Evolutionary conservation across 768 basidiomycete genomes (phyloP).

Genomic region (Tulasnella sp.): DNA sequence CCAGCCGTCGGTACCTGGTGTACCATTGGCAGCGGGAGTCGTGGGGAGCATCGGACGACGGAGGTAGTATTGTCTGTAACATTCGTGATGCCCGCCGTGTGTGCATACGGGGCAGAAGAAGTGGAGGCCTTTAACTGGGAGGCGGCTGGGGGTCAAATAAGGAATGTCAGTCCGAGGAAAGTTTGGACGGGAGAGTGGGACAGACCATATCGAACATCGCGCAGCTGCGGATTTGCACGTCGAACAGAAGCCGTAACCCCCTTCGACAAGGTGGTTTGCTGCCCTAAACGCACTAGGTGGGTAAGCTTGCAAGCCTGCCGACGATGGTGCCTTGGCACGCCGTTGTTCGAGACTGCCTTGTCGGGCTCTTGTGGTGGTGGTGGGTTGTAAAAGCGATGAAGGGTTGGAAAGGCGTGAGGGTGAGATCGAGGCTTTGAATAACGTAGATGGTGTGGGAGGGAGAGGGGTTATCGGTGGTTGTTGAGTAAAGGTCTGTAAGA

Average conservation of each 20-base stretch:
- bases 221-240: conserved; percentile 38
- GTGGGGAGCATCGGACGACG: conserved; percentile 39
- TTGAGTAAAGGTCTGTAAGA: conserved; percentile 36
- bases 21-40: neutral
- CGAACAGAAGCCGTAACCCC: conserved; percentile 42
- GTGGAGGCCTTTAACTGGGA: conserved; percentile 57
- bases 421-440: neutral
- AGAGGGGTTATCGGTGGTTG: too few relatives aligned
- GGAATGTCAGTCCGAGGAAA: neutral
- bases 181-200: conserved; percentile 6
- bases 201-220: conserved; percentile 64
- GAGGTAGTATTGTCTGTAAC: conserved; percentile 58
- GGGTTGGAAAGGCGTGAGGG: too few relatives aligned
- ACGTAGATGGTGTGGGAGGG: conserved; percentile 22
- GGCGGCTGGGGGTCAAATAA: conserved; percentile 37
- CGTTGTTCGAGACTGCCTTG: neutral
- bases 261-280: conserved; percentile 24
- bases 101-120: conserved; percentile 66
- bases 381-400: too few relatives aligned
- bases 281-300: neutral
- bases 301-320: neutral
- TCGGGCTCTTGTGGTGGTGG: neutral
- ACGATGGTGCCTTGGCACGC: neutral
- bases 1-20: conserved; percentile 8
- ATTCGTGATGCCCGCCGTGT: conserved; percentile 72